Conservation (phyloP, 2,329 filamentous ascomycete genomes). For the Apiospora marii region DNA sequence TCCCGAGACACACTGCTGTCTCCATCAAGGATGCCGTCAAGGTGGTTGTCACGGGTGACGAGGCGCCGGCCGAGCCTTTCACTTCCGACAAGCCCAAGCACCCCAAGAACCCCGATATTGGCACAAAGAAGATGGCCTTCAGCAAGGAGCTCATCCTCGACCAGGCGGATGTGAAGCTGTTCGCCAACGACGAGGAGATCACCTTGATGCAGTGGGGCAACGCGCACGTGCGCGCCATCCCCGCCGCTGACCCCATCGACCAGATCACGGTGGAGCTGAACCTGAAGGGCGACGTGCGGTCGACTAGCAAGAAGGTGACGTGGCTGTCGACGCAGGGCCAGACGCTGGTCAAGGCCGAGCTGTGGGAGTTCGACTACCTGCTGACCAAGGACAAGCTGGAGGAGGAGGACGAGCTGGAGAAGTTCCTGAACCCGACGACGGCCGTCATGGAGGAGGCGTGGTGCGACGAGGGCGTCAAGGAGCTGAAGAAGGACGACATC, state of each 20-base stretch:
- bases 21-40: conserved; percentile 75
- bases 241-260: conserved; percentile 67
- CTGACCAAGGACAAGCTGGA: conserved; percentile 95
- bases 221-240: conserved; percentile 76
- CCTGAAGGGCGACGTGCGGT: conserved; percentile 90
- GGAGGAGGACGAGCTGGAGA: conserved; percentile 85
- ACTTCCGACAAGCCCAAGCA: conserved; percentile 85
- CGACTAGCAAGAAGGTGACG: conserved; percentile 95
- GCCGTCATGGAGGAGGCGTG: conserved; percentile 77
- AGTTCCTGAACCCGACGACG: conserved; percentile 80
- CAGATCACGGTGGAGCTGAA: conserved; percentile 85
- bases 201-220: conserved; percentile 98
- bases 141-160: conserved; percentile 81
- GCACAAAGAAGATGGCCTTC: conserved; percentile 85
- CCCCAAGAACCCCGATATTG: conserved; percentile 85
- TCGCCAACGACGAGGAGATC: conserved; percentile 87
- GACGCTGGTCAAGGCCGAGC: conserved; percentile 80
- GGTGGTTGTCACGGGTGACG: conserved; percentile 72
- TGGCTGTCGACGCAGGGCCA: conserved; percentile 84
- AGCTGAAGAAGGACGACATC: conserved; percentile 86
- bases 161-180: conserved; percentile 83
- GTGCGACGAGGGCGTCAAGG: conserved; percentile 81
- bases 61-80: conserved; percentile 68
- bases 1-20: conserved; percentile 78
- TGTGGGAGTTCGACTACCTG: conserved; percentile 95